Base-by-base conservation (phyloP, 352 stramenopile genomes). In the Globisporangium solare region DNA sequence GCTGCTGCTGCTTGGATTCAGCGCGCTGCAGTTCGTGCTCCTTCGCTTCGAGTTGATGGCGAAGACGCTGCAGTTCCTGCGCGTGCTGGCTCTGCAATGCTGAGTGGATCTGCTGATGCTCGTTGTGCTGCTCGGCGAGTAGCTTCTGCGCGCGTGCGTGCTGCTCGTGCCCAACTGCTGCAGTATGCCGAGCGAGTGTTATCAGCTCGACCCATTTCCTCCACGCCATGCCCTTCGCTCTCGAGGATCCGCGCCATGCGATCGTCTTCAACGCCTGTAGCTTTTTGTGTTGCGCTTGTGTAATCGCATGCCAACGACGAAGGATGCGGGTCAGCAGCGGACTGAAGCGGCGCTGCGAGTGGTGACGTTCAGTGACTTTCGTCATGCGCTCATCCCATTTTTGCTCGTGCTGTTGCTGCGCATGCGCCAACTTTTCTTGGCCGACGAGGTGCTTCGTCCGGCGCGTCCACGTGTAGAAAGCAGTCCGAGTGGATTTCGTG, bases 1-100 rank as follows among this genome's bases (percentile, higher is more conserved):
- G 50, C 22, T 37, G 13, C 13, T 47, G 32, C 11, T 49, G 27
- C 22, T 22, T 47, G 15, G 4, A 11, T 31, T 61, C 52, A 4
- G 47, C n/a, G 12, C 18, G 17, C 20, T 41, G 14, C 6, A 83
- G 10, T 18, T 69, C 47, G 14, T 52, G 46, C 27, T 76, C 59
- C 55, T 68, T 73, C 5, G 61, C 21, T 39, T 71, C 35, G 11
- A 74, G 46, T 12, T 60, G 42, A 5, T 43, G 6, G 22, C 62
- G 59, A 20, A 81, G 48, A 3, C 57, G 56, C 17, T 64, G 60
- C 2, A 77, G 42, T 53, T 77, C 53, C 13, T 58, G 22, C 11
- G 49, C 58, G 11, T 70, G 46, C 14, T 37, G 50, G 47, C 67
- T 46, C 2, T 42, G 32, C 8, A 69, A 8, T 3, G 24, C 21